Evolutionary conservation across 345 rosid genomes (phyloP).

Genomic region (Cochlearia excelsa): DNA sequence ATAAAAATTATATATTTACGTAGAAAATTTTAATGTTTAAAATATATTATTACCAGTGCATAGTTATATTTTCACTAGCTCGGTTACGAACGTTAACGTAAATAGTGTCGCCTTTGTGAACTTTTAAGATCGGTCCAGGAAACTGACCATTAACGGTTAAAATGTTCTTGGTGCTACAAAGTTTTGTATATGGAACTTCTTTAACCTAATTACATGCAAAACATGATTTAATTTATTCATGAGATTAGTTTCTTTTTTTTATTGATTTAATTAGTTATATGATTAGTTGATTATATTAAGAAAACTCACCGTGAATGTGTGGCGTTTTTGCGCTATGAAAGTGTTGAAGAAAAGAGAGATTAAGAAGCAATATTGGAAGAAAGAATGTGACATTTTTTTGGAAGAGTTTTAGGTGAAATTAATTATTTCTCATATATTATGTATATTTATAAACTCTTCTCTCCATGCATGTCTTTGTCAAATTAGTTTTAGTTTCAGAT

Average conservation of each 20-base stretch:
- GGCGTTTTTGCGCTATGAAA: slow-evolving; percentile 12
- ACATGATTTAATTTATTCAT: not conserved
- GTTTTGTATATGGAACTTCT: slow-evolving; percentile 33
- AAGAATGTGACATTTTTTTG: slow-evolving; percentile 19
- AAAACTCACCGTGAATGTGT: slow-evolving; percentile 25
- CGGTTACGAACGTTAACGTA: slow-evolving; percentile 47
- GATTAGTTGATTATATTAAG: too few relatives aligned
- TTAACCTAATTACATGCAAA: slow-evolving; percentile 27
- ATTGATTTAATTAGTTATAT: not conserved
- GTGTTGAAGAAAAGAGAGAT: slow-evolving; percentile 17
- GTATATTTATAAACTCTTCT: not conserved
- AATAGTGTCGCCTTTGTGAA: slow-evolving; percentile 39
- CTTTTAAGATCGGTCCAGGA: slow-evolving; percentile 46
- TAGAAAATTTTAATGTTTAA: too few relatives aligned
- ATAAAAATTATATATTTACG: too few relatives aligned
- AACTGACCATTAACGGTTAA: slow-evolving; percentile 41
- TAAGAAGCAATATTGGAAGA: not conserved
- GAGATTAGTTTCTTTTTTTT: not conserved
- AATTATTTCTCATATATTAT: not conserved
- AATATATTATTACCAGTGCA: slow-evolving; percentile 44
- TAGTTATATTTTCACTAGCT: slow-evolving; percentile 45
- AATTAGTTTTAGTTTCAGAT: too few relatives aligned
- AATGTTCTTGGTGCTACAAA: slow-evolving; percentile 43
- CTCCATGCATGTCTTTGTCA: too few relatives aligned
- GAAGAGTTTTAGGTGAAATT: not conserved